A percentile compares a stretch with the other conserved stretches of the same genome.
Conservation (phyloP, 2,329 filamentous ascomycete genomes). For the Exophiala mesophila region DNA sequence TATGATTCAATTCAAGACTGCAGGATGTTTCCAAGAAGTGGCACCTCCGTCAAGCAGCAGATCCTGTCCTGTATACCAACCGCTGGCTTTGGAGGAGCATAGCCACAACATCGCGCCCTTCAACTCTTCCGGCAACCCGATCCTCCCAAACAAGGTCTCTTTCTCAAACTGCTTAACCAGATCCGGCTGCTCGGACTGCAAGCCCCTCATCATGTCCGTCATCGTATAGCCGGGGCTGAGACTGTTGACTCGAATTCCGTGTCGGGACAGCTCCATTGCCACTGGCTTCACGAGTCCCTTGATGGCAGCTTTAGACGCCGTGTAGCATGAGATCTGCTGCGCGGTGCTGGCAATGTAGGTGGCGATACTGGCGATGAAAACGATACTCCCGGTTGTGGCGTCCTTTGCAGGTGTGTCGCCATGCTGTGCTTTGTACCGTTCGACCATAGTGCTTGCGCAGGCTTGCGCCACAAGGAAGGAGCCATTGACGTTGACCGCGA, state of each 20-base stretch:
- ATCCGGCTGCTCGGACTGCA: constrained; percentile 21
- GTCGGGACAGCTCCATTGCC: constrained; percentile 39
- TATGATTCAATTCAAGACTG: constrained; percentile 9
- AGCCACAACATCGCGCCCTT: constrained; percentile 24
- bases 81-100: constrained; percentile 17
- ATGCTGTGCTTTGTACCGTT: constrained; percentile 10
- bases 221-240: constrained; percentile 30
- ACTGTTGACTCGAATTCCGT: constrained; percentile 32
- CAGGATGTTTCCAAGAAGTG: constrained; percentile 27
- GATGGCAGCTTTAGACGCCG: constrained; percentile 68
- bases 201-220: constrained; percentile 27
- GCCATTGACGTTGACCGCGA: constrained; percentile 26
- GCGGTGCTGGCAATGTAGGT: constrained; percentile 31
- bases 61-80: constrained; percentile 27
- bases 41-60: constrained; percentile 26
- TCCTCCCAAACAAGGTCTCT: constrained; percentile 26
- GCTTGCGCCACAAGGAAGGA: constrained; percentile 30
- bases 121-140: constrained; percentile 24
- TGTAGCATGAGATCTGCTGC: constrained; percentile 48
- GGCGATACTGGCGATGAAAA: constrained; percentile 34
- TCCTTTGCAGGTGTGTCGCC: constrained; percentile 12
- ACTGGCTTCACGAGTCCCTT: constrained; percentile 71
- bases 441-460: constrained; percentile 27
- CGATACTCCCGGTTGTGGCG: constrained; percentile 24
- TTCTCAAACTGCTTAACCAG: constrained; percentile 25